Conservation (phyloP, 495 filamentous ascomycete genomes). For the Cairneyella variabilis region DNA sequence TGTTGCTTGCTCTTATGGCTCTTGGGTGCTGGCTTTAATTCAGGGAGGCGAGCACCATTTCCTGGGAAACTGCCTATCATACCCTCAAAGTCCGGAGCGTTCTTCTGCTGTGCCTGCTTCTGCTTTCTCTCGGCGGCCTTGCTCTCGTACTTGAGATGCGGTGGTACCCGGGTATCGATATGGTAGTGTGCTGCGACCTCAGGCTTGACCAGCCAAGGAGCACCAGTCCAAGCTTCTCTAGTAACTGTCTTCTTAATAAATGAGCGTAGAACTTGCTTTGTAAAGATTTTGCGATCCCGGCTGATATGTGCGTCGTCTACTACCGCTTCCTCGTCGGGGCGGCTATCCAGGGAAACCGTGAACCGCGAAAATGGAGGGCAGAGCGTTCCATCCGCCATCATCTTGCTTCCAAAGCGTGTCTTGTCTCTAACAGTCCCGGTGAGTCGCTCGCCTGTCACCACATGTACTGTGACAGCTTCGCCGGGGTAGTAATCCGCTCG, state of each 20-base stretch:
- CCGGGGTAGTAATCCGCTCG: constrained; percentile 92
- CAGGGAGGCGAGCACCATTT: constrained; percentile 53
- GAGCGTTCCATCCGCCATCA: constrained; percentile 59
- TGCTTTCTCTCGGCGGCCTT: constrained; percentile 76
- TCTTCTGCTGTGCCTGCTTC: constrained; percentile 62
- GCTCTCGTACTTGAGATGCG: constrained; percentile 73
- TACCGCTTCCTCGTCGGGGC: constrained; percentile 68
- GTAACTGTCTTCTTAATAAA: constrained; percentile 95
- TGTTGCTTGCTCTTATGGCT: constrained; percentile 62
- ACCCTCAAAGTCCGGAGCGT: constrained; percentile 39
- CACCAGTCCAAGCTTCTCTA: constrained; percentile 87
- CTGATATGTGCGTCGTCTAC: constrained; percentile 79
- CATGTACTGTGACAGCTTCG: constrained; percentile 72
- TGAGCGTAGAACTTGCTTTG: constrained; percentile 87
- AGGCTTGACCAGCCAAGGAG: constrained; percentile 92
- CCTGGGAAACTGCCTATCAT: constrained; percentile 35
- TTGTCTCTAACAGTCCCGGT: constrained; percentile 84
- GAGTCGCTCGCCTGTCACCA: constrained; percentile 65
- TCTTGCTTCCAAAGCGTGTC: constrained; percentile 62
- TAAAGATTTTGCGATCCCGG: constrained; percentile 89
- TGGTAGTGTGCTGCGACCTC: constrained; percentile 78
- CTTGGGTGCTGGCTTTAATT: constrained; percentile 78
- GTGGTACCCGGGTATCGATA: constrained; percentile 79
- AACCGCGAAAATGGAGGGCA: constrained; percentile 72
- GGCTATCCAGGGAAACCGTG: constrained; percentile 68